phyloP scores from a whole-genome alignment of 768 basidiomycete genomes.

The Kwoniella pini region DNA sequence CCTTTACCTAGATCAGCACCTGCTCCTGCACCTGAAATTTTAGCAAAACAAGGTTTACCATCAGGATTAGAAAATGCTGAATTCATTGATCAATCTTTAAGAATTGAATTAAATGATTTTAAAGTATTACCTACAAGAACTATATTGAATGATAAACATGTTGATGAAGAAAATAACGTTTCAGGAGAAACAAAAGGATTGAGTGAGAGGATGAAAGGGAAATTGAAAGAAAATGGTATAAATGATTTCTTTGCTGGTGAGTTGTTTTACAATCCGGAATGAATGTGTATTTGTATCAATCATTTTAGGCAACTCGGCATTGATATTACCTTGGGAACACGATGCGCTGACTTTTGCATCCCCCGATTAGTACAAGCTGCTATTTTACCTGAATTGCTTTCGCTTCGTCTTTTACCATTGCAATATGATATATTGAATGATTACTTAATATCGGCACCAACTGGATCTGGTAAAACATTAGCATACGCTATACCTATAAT shows the following conservation, averaged over 20 bases:
- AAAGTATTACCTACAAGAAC: slow-evolving; percentile 5
- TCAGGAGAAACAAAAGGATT: slow-evolving; percentile 48
- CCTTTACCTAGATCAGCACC: slow-evolving; percentile 47
- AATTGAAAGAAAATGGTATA: slow-evolving; percentile 76
- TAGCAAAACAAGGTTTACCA: slow-evolving; percentile 51
- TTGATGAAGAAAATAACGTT: background rate
- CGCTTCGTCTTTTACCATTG: slow-evolving; percentile 55
- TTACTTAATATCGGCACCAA: slow-evolving; percentile 92
- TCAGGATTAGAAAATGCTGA: slow-evolving; percentile 48
- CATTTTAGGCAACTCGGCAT: too few species aligned
- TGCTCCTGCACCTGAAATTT: slow-evolving; percentile 41
- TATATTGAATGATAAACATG: background rate
- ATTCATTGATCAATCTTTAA: slow-evolving; percentile 44
- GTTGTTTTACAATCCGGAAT: slow-evolving; percentile 34
- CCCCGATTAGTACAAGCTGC: slow-evolving; percentile 74
- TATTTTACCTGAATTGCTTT: slow-evolving; percentile 78
- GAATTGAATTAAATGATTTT: slow-evolving; percentile 31
- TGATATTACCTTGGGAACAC: too few species aligned
- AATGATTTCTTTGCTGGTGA: slow-evolving; percentile 82
- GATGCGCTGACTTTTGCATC: background rate
- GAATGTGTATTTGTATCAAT: too few species aligned
- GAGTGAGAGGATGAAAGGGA: slow-evolving; percentile 63
- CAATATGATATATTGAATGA: slow-evolving; percentile 76
- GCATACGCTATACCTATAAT: slow-evolving; percentile 93
- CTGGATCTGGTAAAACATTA: slow-evolving; percentile 95